Conservation (phyloP, 2,329 filamentous ascomycete species). For the Lecanoromycetidae sp. region DNA sequence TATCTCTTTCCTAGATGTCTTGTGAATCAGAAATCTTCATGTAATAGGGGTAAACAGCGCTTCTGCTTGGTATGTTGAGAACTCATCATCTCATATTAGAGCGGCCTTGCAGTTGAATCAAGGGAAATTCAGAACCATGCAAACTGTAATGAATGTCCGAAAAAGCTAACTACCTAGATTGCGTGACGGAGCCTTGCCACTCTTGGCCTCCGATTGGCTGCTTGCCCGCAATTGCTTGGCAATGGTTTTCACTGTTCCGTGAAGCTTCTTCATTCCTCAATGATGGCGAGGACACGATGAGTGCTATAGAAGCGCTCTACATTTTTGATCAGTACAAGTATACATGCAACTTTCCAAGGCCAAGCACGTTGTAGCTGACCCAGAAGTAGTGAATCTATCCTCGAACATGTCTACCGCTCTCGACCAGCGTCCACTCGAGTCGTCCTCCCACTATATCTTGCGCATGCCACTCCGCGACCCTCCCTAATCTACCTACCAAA, state of each 20-base stretch:
- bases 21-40: no score
- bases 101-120: no score
- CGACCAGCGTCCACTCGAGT: slow-evolving; percentile 64
- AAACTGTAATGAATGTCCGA: no score
- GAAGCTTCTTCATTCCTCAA: neutral
- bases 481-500: slow-evolving; percentile 76
- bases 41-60: no score
- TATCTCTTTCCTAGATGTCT: no score
- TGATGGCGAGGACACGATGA: slow-evolving; percentile 45
- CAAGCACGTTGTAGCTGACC: slow-evolving; percentile 7
- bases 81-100: no score
- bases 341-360: slow-evolving; percentile 21
- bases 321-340: slow-evolving; percentile 95
- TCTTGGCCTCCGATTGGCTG: neutral
- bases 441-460: slow-evolving; percentile 75
- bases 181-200: no score
- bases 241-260: no score
- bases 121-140: no score
- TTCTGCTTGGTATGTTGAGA: no score
- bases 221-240: neutral
- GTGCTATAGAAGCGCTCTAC: slow-evolving; percentile 85
- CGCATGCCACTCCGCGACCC: slow-evolving; percentile 67
- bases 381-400: slow-evolving; percentile 57
- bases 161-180: neutral
- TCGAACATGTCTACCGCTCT: slow-evolving; percentile 79